Evolutionary conservation across 768 basidiomycete species (phyloP), one percentile per base, ranked within the genome.

Genomic region (Leccinum aurantiacum): DNA sequence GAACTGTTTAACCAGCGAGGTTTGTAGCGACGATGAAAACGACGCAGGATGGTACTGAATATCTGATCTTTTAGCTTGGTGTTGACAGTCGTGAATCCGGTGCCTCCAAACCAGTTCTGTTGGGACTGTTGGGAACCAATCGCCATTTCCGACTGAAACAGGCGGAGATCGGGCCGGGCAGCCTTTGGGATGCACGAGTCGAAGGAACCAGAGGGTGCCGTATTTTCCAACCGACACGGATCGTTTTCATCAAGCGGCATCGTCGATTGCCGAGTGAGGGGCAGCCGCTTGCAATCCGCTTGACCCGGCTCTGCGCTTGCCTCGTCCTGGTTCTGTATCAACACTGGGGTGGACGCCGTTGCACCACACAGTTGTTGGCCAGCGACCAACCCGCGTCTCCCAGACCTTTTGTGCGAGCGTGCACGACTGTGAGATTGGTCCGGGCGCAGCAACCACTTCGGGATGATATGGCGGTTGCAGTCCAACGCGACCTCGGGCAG

Each of bases 11-110:
- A 57, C 71, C 68, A 69, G 22, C 65, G 65, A n/a, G 67, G 64
- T 22, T 71, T 68, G 15, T 66, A 71, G 35, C 83, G 83, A 64
- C 84, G 83, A 41, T 83, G 81, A 59, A 93, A 84, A 59, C 91
- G 81, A 52, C 87, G 85, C 62, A 98, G 78, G 33, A 98, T 86
- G 17, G 91, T 90, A 61, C 85, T 90, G 71, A 99, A 96, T 50
- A 99, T 93, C 66, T 96, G 94, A 69, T 98, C 95, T 75, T 95
- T 95, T 59, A 99, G 78, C 71, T 86, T 91, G 41, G 90, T 93
- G 73, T 99, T 98, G 60, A 98, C 95, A 56, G 88, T 83, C 6
- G 97, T 98, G 14, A 91, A 93, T 1, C 96, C 96, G 2, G 89
- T 91, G 3, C 95, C 96, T 35, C 90, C 92, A 65, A 94, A 94